phyloP scores from a whole-genome alignment of 2,329 filamentous ascomycete species.

The Emergomyces pasteurianus region DNA sequence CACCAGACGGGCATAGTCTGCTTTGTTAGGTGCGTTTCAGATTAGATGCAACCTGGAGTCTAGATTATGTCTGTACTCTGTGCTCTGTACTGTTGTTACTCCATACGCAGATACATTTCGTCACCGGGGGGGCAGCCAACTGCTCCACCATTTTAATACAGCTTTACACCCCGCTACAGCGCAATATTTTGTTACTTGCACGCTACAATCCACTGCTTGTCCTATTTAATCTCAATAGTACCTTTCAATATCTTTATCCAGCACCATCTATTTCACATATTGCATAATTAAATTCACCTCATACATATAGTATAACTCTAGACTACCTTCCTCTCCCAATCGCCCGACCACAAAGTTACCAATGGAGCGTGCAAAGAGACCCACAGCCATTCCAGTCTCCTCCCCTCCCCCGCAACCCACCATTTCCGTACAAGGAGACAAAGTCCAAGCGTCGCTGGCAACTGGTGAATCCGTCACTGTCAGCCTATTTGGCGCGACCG shows the following conservation, averaged over 20 bases:
- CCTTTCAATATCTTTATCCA: background rate
- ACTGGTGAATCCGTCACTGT: constrained; percentile 79
- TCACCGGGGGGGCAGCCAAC: too few species aligned
- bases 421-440: constrained; percentile 61
- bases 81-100: too few species aligned
- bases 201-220: background rate
- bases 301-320: background rate
- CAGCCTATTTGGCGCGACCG: constrained; percentile 81
- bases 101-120: background rate
- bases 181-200: background rate
- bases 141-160: too few species aligned
- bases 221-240: background rate
- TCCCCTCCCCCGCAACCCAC: constrained; percentile 64
- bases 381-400: constrained; percentile 61
- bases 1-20: background rate
- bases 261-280: background rate
- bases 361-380: constrained; percentile 80
- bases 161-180: background rate
- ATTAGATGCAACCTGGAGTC: background rate
- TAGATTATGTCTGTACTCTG: too few species aligned
- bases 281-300: background rate
- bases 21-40: background rate
- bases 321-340: background rate
- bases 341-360: constrained; percentile 28
- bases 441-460: constrained; percentile 67